Conservation (phyloP, 352 stramenopile genomes). For the Phytophthora hibernalis region DNA sequence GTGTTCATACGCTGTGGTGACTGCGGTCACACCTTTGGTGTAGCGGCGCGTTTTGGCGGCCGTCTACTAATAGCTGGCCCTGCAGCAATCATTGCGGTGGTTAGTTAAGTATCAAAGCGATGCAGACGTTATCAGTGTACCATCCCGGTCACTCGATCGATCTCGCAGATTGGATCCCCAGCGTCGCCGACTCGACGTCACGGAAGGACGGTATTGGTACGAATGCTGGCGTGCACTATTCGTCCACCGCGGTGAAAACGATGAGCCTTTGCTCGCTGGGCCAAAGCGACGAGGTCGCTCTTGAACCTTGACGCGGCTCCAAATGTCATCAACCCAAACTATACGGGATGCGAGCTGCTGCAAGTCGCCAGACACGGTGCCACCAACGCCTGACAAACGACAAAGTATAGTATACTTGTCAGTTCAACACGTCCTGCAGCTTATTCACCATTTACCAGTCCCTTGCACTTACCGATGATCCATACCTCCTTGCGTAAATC, state of each 20-base stretch:
- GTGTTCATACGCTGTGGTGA: background rate
- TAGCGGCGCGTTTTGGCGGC: background rate
- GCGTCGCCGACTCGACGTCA: background rate
- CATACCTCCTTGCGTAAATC: constrained; percentile 69
- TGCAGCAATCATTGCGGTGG: background rate
- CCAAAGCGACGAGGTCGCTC: background rate
- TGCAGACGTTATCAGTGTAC: background rate
- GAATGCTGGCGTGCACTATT: background rate
- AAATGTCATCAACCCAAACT: constrained; percentile 70
- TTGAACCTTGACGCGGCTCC: constrained; percentile 34
- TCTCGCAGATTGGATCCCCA: background rate
- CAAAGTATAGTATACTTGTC: background rate
- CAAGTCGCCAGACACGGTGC: constrained; percentile 65
- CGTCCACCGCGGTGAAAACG: background rate
- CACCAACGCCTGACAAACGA: constrained; percentile 46
- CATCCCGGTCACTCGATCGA: background rate
- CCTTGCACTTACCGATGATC: constrained; percentile 66
- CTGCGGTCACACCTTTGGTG: background rate
- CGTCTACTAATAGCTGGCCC: no score
- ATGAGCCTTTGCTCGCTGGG: background rate
- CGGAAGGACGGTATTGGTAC: background rate
- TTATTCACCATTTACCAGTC: no score
- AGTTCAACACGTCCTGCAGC: no score
- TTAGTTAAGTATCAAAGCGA: background rate
- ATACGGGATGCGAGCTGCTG: constrained; percentile 66